Evolutionary conservation across 176 grass and related monocot species (phyloP).

Genomic region (Phyllostachys edulis): DNA sequence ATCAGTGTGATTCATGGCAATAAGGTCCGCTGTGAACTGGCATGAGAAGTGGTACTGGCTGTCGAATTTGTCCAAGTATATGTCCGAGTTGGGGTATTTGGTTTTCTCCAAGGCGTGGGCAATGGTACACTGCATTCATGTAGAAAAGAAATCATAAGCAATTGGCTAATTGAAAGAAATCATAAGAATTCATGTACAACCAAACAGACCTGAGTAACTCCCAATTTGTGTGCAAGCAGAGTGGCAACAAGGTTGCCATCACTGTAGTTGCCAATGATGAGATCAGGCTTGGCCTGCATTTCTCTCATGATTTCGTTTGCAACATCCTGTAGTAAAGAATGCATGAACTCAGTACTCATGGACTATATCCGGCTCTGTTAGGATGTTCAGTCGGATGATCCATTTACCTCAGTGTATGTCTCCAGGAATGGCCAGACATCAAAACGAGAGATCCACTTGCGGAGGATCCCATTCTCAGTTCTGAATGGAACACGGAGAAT

Average conservation of each 20-base stretch:
- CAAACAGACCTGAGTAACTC: conserved; percentile 77
- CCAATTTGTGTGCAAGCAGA: conserved; percentile 85
- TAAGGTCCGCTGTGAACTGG: conserved; percentile 94
- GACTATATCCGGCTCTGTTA: neutral
- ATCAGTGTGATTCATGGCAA: conserved; percentile 94
- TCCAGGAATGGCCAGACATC: conserved; percentile 99
- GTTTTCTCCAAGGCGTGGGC: conserved; percentile 99
- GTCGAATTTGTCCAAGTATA: conserved; percentile 94
- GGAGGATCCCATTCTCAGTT: conserved; percentile 73
- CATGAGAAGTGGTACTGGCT: conserved; percentile 95
- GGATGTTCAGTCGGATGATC: neutral
- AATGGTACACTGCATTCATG: conserved; percentile 73
- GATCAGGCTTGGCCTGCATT: conserved; percentile 88
- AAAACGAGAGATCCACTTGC: conserved; percentile 97
- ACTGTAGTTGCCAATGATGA: conserved; percentile 98
- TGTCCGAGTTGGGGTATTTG: conserved; percentile 94
- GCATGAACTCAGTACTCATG: conserved; percentile 23
- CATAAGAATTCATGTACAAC: neutral
- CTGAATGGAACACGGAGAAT: conserved; percentile 94
- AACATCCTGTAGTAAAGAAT: conserved; percentile 65
- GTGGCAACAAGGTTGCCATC: conserved; percentile 93
- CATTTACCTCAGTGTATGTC: conserved; percentile 78
- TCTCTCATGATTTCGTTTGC: conserved; percentile 74
- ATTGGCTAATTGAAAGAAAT: neutral
- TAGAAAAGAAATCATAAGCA: conserved; percentile 10